A percentile compares a stretch with the other conserved stretches of the same genome.
Evolutionary conservation across 441 rosid species (phyloP).

Genomic region (Macaranga tanarius): DNA sequence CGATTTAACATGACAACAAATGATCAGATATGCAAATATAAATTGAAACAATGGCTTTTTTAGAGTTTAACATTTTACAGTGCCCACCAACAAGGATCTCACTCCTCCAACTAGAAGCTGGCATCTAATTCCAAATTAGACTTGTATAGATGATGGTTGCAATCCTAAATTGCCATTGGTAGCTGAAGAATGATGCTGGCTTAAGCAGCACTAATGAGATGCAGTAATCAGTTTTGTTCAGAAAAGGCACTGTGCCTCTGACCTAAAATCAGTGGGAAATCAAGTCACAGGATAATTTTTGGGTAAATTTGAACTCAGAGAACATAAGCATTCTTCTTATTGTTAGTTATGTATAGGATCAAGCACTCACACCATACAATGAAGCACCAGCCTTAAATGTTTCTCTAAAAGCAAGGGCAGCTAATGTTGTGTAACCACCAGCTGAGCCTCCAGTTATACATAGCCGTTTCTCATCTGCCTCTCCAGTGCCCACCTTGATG

Average conservation of each 20-base stretch:
- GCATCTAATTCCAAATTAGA: neutral
- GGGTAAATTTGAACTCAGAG: neutral
- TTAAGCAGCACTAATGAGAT: neutral
- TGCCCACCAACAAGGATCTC: neutral
- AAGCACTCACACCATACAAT: slow-evolving; percentile 73
- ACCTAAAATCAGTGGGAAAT: neutral
- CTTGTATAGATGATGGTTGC: neutral
- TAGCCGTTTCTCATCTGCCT: slow-evolving; percentile 65
- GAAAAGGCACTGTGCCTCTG: neutral
- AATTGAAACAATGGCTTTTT: too few relatives aligned
- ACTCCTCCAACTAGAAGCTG: neutral
- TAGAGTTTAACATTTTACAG: too few relatives aligned
- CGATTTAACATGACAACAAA: neutral
- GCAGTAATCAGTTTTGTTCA: neutral
- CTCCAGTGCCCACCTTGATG: slow-evolving; percentile 68
- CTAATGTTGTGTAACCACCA: slow-evolving; percentile 91
- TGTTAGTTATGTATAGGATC: neutral
- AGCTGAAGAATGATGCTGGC: neutral
- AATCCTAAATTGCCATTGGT: neutral
- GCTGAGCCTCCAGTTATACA: slow-evolving; percentile 97
- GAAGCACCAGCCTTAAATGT: slow-evolving; percentile 92
- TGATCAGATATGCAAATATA: too few relatives aligned
- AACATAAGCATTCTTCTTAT: neutral
- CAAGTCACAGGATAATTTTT: neutral
- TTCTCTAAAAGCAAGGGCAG: slow-evolving; percentile 83